A percentile compares a stretch with the other conserved stretches of the same genome.
Conservation (phyloP, 2,329 filamentous ascomycete species). For the Lasiodiplodia theobromae region DNA sequence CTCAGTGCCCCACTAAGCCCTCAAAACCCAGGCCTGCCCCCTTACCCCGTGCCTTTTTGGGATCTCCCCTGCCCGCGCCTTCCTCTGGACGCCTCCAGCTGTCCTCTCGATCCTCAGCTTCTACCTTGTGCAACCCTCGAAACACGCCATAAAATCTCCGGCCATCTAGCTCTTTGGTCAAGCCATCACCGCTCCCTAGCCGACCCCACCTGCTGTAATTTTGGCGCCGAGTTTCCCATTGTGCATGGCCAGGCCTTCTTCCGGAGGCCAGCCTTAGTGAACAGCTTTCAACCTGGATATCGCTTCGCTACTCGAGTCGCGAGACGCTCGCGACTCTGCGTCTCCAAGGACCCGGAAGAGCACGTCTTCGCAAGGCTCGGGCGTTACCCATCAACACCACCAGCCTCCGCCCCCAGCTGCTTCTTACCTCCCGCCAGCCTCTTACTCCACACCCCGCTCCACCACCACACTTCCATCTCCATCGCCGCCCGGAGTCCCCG, state of each 20-base stretch:
- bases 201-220: background rate
- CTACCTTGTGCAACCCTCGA: conserved; percentile 11
- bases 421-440: conserved; percentile 44
- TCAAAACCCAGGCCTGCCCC: background rate
- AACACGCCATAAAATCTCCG: background rate
- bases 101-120: background rate
- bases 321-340: conserved; percentile 67
- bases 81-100: background rate
- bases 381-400: conserved; percentile 5
- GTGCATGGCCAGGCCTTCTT: conserved; percentile 43
- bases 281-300: conserved; percentile 81
- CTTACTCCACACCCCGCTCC: conserved; percentile 37
- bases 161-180: too few species aligned
- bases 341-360: conserved; percentile 61
- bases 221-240: conserved; percentile 2
- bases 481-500: conserved; percentile 13
- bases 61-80: background rate
- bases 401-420: conserved; percentile 50
- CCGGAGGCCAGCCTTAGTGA: conserved; percentile 23
- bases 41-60: background rate
- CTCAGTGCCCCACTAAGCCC: background rate
- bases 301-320: conserved; percentile 81
- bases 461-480: conserved; percentile 17
- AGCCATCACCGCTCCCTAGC: background rate
- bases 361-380: conserved; percentile 36